Evolutionary conservation across 192 early-diverging fungal species (phyloP), one percentile per base, ranked within the genome.

Genomic region (Funneliformis mosseae): DNA sequence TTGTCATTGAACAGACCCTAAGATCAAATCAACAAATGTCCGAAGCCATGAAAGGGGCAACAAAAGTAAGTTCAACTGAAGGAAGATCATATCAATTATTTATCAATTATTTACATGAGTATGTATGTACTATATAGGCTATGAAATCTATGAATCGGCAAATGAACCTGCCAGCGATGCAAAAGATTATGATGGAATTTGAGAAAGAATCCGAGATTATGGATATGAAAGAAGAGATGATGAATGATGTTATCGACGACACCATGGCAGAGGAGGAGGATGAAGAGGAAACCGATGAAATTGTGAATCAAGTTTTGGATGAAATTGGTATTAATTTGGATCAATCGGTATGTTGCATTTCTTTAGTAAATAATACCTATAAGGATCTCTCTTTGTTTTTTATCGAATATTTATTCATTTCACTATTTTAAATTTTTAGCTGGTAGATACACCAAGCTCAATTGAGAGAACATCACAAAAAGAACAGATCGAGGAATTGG

Each of bases 191-290:
- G 93, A 95, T 96, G 93, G 97, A 99, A 46, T 99, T 98, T 88
- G 96, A 98, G 82, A 90, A 89, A 83, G 96, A 99, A 87, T 90
- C 89, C 12, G 96, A 96, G 79, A 91, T 95, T 82, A 97, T 99
- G 97, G 96, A 99, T 83, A 98, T 99, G 96, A 98, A 98, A 89
- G 96, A 97, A 80, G 97, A 98, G 79, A 93, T 99, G 94, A 97
- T 99, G 93, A 93, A 94, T 78, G 98, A 99, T 78, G 94, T 95
- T 11, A 97, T 99, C 79, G 98, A 99, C 80, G 97, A 96, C 83
- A 94, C 91, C 45, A 95, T 99, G 93, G 96, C 96, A 48, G 97
- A 96, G 50, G 92, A 92, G 50, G 95, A 97, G 21, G 97, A 98
- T 76, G 97, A 97, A 82, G 95, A 93, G 55, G 97, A 97, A 82